Evolutionary conservation across 1,284 basidiomycete species (phyloP), one percentile per base, ranked within the genome.

Genomic region (Mycena citricolor): DNA sequence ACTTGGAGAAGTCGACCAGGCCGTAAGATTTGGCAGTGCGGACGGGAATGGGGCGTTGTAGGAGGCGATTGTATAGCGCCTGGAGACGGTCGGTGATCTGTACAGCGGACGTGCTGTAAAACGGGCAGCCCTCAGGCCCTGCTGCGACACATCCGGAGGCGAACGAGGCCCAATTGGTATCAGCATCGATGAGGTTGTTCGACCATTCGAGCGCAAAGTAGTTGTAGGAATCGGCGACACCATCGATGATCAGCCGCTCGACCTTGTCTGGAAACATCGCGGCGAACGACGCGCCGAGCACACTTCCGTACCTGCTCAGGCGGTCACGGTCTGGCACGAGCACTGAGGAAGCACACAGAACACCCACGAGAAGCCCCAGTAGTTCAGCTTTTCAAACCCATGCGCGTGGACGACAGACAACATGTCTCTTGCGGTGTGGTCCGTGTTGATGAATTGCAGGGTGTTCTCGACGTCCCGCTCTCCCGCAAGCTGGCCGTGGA

Each of bases 361-460:
- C 6, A 44, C 44, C 40, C 39, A 54, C 54, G 55, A 54, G 47
- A 58, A 54, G 5, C 59, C 60, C 57, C 57, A 60, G 30, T 57
- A 61, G 32, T 51, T 44, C 19, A 61, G 33, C 30, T 56, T 59
- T 11, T 59, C 55, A n/a, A 29, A 31, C 5, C 57, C 57, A 39
- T 57, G 47, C 13, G 57, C 57, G 24, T 53, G 36, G 12, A 46
- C 49, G 35, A 61, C 59, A 16, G 30, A 17, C 12, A 59, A 40
- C 59, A 61, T 60, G 42, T 61, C 60, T 21, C 54, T 42, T 13
- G 56, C 56, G 3, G 57, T 56, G 8, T 54, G 17, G 10, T 60
- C 59, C 1, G 60, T 60, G 29, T 49, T 39, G 24, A 61, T 49
- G 49, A 35, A 43, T 17, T 56, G 45, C 26, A 43, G 25, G 8